These are phyloP conservation scores for Ceratobasidium sp. DNA, from an alignment of 1,284 basidiomycete genomes.

Conservation along the genomic window DNA sequence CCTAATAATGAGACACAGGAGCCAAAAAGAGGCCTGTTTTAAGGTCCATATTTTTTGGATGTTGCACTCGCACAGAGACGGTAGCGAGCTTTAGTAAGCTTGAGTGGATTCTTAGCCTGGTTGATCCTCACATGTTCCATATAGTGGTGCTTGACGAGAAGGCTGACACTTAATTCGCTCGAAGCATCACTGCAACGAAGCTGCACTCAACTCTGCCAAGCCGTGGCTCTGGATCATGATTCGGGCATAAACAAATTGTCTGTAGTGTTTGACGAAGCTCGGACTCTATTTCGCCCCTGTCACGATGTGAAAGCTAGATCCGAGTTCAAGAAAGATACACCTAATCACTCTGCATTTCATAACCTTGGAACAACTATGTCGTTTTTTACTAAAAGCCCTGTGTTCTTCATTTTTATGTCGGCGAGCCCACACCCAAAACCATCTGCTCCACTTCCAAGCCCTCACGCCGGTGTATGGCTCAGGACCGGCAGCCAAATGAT, in stretches of 20 bases:
- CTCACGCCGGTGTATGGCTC: not conserved
- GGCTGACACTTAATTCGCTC: not conserved
- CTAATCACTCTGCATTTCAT: not conserved
- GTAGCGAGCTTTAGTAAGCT: not conserved
- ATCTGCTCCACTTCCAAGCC: not conserved
- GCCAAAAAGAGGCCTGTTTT: too few species aligned
- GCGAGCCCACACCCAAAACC: not conserved
- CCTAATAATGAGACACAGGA: too few species aligned
- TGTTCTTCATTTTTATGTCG: conserved; percentile 26
- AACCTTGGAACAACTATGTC: conserved; percentile 9
- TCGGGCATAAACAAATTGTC: not conserved
- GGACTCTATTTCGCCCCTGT: not conserved
- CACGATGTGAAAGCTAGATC: too few species aligned
- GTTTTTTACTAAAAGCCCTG: not conserved
- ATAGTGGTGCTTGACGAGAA: not conserved
- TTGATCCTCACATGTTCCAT: too few species aligned
- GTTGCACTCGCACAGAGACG: too few species aligned
- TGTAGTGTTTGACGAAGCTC: conserved; percentile 7
- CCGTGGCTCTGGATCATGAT: not conserved
- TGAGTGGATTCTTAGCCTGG: not conserved
- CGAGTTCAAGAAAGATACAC: not conserved
- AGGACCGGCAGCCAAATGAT: not conserved
- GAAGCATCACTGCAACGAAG: not conserved
- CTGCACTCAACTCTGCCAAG: not conserved
- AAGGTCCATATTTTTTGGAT: too few species aligned